Conservation (phyloP, 495 filamentous ascomycete genomes). For the Xylaria acuta region DNA sequence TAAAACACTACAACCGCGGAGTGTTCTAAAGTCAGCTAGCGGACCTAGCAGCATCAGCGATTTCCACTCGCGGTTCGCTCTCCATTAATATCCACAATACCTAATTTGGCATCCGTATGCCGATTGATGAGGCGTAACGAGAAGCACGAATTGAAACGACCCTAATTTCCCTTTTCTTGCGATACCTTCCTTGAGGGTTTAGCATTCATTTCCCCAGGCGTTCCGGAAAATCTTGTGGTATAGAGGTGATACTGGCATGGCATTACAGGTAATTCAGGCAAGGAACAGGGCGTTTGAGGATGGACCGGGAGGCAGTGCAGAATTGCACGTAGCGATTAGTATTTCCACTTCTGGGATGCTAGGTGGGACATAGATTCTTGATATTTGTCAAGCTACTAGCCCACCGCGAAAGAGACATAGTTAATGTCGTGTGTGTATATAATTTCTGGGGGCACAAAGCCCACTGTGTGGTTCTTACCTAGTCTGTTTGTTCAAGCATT, state of each 20-base stretch:
- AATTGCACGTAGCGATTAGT: slow-evolving; percentile 27
- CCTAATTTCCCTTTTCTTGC: slow-evolving; percentile 26
- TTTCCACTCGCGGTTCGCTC: background rate
- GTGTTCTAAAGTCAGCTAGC: background rate
- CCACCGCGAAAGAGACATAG: slow-evolving; percentile 18
- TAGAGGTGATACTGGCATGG: slow-evolving; percentile 25
- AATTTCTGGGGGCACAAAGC: slow-evolving; percentile 26
- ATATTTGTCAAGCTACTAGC: slow-evolving; percentile 29
- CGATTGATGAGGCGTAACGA: slow-evolving; percentile 23
- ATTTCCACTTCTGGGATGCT: slow-evolving; percentile 30
- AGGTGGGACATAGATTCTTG: slow-evolving; percentile 24
- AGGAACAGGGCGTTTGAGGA: slow-evolving; percentile 35
- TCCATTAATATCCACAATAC: slow-evolving; percentile 10
- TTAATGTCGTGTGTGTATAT: slow-evolving; percentile 30
- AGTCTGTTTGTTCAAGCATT: slow-evolving; percentile 19
- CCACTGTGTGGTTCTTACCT: slow-evolving; percentile 16
- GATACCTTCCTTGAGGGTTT: slow-evolving; percentile 20
- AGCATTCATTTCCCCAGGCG: slow-evolving; percentile 32
- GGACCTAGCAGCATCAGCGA: background rate
- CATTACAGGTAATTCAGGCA: slow-evolving; percentile 32
- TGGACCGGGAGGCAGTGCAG: slow-evolving; percentile 27
- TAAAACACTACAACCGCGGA: background rate
- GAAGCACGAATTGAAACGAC: slow-evolving; percentile 21
- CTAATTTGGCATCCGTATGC: slow-evolving; percentile 25
- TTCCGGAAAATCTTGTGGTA: slow-evolving; percentile 33